Evolutionary conservation across 306 rosid genomes (phyloP), one percentile per base, ranked within the genome.

Genomic region (Cucurbita argyrosperma): DNA sequence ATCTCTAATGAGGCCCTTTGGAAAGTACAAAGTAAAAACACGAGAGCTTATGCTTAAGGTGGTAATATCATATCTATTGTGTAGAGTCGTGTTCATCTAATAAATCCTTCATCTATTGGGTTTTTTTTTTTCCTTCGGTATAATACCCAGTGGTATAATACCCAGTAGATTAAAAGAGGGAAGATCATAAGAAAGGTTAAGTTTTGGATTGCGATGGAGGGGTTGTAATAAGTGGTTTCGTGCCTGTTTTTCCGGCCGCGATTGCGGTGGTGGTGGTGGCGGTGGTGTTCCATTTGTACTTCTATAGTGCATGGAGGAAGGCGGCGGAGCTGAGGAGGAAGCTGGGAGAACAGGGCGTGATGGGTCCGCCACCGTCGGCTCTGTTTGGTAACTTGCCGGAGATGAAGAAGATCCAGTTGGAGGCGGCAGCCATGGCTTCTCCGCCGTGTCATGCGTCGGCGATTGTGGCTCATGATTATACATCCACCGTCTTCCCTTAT

Each of bases 401-500:
- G 84, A 90, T 92, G 89, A 88, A 87, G 77, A 88, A 75, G 75
- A 88, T 92, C 66, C 90, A 89, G 76, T 50, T 82, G 16, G 84
- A 76, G 42, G 76, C 83, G 12, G 6, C 60, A 4, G 39, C 67
- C 45, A 38, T n/a, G 72, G 76, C 77, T 45, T 40, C 78, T 37
- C 40, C 82, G 6, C 53, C 55, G 56, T 74, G 79, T 30, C 43
- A 47, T 18, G 54, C 54, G 10, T 46, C 40, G 42, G 59, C 78
- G 56, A 80, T 85, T 77, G 80, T 88, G 7, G 96, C 88, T 11
- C 90, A 88, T 65, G 97, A 94, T 78, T 89, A 84, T 77, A 87
- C 97, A 59, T 80, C 94, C 69, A 72, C 87, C 6, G 87, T 94
- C 86, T 94, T 94, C 79, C 98, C 98, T 4, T 90, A 86, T 72